Base-by-base conservation (phyloP, 192 early-diverging fungal species). In the Umbelopsis ramanniana region DNA sequence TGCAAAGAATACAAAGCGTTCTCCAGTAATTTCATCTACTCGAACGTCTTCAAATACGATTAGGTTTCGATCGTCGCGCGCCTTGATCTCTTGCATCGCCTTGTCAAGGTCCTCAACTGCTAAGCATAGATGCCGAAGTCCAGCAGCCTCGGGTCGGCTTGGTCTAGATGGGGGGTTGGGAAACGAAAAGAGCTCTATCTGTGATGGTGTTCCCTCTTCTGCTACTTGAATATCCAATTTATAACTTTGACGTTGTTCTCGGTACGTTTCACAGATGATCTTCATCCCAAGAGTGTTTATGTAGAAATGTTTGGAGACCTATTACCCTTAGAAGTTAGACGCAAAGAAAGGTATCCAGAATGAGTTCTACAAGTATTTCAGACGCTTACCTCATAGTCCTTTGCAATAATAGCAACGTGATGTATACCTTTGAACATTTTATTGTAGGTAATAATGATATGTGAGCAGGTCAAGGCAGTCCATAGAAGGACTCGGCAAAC, bases 271-370 rank as follows among this genome's bases (percentile, higher is more conserved):
- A 54, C 47, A 40, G 46, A 70, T 52, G 35, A 70, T 52, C 37
- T 35, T 24, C 50, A 70, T 40, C 12, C 69, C 69, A 19, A 70
- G 69, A 23, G 40, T 54, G 50, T 35, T 47, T 29, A 29, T 53
- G 38, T 70, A 70, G 19, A 70, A 70, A 46, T 70, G 69, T 24
- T 70, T 70, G 69, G 69, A 70, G n/a, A 70, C 29, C 69, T 52
- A 12, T 63, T 37, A 37, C 24, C 57, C 15, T 14, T 63, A 11
- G 17, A 4, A 33, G 26, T n/a, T 63, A 29, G 26, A 2, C 26
- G 2, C 19, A 8, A 37, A 35, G 5, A 4, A 37, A 17, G 33
- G 1, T 63, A 9, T 63, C 26, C 23, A 11, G 26, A 12, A 12
- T 54, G 11, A 26, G 6, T 54, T 54, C 53, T 26, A 43, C 40